Evolutionary conservation across 768 basidiomycete genomes (phyloP).

Genomic region (Pleurotus citrinopileatus): DNA sequence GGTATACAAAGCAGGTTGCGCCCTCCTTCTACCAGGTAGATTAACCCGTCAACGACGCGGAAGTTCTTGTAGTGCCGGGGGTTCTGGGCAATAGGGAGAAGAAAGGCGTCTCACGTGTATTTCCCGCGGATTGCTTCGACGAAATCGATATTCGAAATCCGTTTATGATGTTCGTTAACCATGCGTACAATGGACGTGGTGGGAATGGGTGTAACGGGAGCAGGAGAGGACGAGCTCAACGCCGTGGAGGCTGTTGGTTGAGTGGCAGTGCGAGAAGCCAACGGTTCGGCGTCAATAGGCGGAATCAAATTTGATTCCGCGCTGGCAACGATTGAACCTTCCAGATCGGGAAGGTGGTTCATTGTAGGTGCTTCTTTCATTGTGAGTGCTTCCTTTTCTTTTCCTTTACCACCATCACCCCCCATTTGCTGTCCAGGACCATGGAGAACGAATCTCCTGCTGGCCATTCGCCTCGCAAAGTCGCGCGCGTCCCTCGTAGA

Average conservation of each 20-base stretch:
- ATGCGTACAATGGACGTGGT: too few species aligned
- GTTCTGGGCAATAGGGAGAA: constrained; percentile 14
- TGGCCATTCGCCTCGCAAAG: constrained; percentile 10
- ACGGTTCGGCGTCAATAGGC: too few species aligned
- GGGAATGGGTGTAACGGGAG: too few species aligned
- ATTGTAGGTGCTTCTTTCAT: background rate
- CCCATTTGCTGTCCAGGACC: constrained; percentile 12
- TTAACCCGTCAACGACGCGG: constrained; percentile 11
- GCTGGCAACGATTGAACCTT: too few species aligned
- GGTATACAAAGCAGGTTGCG: constrained; percentile 18
- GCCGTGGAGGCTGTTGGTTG: too few species aligned
- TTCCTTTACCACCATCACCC: background rate
- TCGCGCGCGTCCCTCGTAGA: constrained; percentile 9
- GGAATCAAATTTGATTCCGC: too few species aligned
- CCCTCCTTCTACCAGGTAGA: constrained; percentile 14
- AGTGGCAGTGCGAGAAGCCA: too few species aligned
- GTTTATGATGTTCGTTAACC: background rate
- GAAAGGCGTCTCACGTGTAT: constrained; percentile 21
- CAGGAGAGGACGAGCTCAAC: too few species aligned
- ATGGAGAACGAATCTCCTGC: constrained; percentile 13
- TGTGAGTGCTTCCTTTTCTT: background rate
- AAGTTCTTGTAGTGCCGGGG: constrained; percentile 18
- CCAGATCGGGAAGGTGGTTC: too few species aligned
- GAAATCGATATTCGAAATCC: constrained; percentile 11
- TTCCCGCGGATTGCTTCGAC: constrained; percentile 9